Evolutionary conservation across 306 rosid species (phyloP), one percentile per base, ranked within the genome.

Genomic region (Quercus variabilis): DNA sequence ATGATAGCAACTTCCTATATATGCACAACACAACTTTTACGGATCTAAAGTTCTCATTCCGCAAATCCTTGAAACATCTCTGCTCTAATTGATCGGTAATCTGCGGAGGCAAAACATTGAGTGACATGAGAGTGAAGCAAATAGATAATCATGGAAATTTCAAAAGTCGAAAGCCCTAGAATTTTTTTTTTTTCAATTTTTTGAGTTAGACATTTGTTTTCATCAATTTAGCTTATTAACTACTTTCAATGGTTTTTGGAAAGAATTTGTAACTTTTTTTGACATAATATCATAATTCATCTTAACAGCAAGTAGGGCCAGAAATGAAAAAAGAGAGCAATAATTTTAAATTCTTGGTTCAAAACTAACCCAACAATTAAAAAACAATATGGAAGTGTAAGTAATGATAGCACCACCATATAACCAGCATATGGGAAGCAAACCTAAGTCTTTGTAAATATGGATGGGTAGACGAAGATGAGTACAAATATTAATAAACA

Each of bases 31-130:
- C 88, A 72, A 92, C 91, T 79, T 85, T 91, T 71, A 89, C 95
- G 33, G 97, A 89, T 65, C 88, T 92, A 83, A 91, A 89, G 74
- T 75, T 89, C 81, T 85, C 97, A 86, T 83, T 85, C 56, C 99
- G 95, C 89, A 92, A 79, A 81, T 92, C 97, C 88, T 92, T 95
- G 91, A 86, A 95, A 81, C 89, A 95, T 78, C 93, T 83, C 84
- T 87, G 97, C 85, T 95, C 98, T 81, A 95, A 82, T 76, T 68
- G 76, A 4, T 89, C 91, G 18, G 97, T 90, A 80, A 95, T 91
- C 99, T 95, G 87, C 79, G 78, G 33, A 83, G 55, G 75, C 57
- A 79, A 78, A 80, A 71, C 79, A 86, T 31, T 55, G 77, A 72
- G 59, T 55, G 55, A 60, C 73, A 69, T 78, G 54, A 84, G 77